phyloP scores from a whole-genome alignment of 2,329 filamentous ascomycete species.

The Sarocladiaceae sp. region DNA sequence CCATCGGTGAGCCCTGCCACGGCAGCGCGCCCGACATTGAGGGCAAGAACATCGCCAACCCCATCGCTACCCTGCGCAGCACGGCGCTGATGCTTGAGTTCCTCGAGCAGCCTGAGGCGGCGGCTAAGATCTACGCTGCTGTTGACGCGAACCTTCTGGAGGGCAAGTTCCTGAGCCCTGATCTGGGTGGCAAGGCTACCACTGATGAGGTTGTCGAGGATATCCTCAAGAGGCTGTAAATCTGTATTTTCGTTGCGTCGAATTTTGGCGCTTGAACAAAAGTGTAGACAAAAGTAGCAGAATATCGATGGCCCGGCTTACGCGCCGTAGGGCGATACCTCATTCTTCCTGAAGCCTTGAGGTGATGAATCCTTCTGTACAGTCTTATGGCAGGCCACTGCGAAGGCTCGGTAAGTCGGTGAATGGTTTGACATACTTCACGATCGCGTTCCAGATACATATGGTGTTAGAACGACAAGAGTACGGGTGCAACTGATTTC shows the following conservation, averaged over 20 bases:
- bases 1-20: constrained; percentile 97
- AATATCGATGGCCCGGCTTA: too few species aligned
- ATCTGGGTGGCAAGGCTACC: constrained; percentile 79
- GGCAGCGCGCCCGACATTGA: constrained; percentile 93
- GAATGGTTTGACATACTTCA: too few species aligned
- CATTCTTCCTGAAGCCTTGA: too few species aligned
- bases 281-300: constrained; percentile 7
- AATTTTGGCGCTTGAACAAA: neutral
- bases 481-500: too few species aligned
- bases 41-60: constrained; percentile 89
- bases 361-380: too few species aligned
- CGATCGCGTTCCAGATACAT: too few species aligned
- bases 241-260: neutral
- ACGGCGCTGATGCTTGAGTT: constrained; percentile 96
- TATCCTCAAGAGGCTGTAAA: constrained; percentile 73
- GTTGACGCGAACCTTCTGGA: constrained; percentile 87
- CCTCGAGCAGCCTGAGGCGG: constrained; percentile 77
- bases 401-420: too few species aligned
- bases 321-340: too few species aligned
- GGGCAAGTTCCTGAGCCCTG: constrained; percentile 75
- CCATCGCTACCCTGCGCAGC: constrained; percentile 87
- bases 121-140: constrained; percentile 82
- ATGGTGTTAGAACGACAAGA: too few species aligned
- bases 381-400: too few species aligned
- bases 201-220: constrained; percentile 85